These are phyloP conservation scores for Pholiota adiposa DNA, from an alignment of 1,284 basidiomycete genomes.

Conservation along the genomic window DNA sequence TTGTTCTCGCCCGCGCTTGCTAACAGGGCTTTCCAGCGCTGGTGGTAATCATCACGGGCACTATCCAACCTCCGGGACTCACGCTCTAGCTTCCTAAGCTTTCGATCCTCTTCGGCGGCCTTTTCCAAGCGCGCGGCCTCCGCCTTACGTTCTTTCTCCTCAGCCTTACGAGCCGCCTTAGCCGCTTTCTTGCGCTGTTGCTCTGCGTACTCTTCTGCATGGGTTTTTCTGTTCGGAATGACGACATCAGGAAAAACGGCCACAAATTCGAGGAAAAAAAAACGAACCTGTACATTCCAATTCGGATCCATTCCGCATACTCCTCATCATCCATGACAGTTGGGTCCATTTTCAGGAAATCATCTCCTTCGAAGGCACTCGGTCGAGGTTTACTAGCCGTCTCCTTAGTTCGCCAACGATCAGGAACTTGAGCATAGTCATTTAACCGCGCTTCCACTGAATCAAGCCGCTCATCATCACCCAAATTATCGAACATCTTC, in stretches of 20 bases:
- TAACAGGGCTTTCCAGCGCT: constrained; percentile 60
- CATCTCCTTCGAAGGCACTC: constrained; percentile 45
- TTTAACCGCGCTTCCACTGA: constrained; percentile 65
- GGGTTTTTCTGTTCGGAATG: constrained; percentile 54
- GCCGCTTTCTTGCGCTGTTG: constrained; percentile 57
- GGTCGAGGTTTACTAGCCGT: constrained; percentile 25
- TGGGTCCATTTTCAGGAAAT: constrained; percentile 52
- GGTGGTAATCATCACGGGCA: constrained; percentile 59
- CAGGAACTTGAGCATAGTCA: constrained; percentile 69
- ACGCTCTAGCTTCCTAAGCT: constrained; percentile 47
- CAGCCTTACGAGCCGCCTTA: constrained; percentile 51
- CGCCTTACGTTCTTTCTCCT: constrained; percentile 55
- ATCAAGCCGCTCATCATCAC: constrained; percentile 70
- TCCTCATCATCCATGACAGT: constrained; percentile 80
- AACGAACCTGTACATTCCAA: constrained; percentile 77
- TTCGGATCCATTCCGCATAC: constrained; percentile 79
- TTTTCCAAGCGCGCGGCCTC: constrained; percentile 58
- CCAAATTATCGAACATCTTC: constrained; percentile 71
- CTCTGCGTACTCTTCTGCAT: constrained; percentile 69
- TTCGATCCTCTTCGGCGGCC: constrained; percentile 52
- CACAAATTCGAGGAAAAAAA: background rate
- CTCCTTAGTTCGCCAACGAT: constrained; percentile 39
- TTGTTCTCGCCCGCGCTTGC: constrained; percentile 28
- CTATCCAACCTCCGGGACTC: constrained; percentile 45
- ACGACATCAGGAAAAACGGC: constrained; percentile 6